Base-by-base conservation (phyloP, 495 filamentous ascomycete species). In the Bacidia rubella region DNA sequence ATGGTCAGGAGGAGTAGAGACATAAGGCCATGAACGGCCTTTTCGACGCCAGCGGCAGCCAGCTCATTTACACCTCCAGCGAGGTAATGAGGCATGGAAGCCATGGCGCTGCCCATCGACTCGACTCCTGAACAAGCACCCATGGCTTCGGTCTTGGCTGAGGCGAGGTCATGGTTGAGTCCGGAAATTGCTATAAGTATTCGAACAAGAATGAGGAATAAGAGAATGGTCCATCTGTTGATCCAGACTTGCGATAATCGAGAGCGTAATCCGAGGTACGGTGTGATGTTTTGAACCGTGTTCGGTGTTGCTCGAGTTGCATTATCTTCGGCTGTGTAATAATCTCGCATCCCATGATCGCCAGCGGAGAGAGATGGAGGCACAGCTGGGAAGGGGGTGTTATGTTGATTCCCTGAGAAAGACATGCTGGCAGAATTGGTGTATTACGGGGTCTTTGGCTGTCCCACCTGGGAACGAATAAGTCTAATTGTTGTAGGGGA, bases 41-140 rank as follows among this genome's bases (percentile, higher is more conserved):
- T 78, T 49, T 87, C 85, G 57, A 98, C 77, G 22, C 83, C 80
- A 27, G 70, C 69, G 11, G 87, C 87, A 5, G 87, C 81, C 29
- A 97, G 68, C 32, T 86, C 78, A 66, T 98, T 98, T 65, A 94
- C 83, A 22, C 92, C 92, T 40, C 76, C 70, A 1, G 89, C 78
- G 59, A 96, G 79, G 70, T 94, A 97, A 64, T 95, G 81, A 17
- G 92, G 92, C 87, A 95, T 93, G 19, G 90, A 96, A 21, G 89
- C 92, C 86, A 98, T 90, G 32, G 89, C 77, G 61, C 88, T 95
- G 56, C 90, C 93, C 66, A 93, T 78, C 49, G 86, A 86, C 66
- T 98, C 90, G n/a, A 97, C 89, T 55, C 81, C 79, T 49, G 83
- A 87, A 60, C 92, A 98, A 50, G 89, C 86, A 26, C 84, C 82